Evolutionary conservation across 805 yeast species (phyloP), one percentile per base, ranked within the genome.

Genomic region (Yarrowia sp.): DNA sequence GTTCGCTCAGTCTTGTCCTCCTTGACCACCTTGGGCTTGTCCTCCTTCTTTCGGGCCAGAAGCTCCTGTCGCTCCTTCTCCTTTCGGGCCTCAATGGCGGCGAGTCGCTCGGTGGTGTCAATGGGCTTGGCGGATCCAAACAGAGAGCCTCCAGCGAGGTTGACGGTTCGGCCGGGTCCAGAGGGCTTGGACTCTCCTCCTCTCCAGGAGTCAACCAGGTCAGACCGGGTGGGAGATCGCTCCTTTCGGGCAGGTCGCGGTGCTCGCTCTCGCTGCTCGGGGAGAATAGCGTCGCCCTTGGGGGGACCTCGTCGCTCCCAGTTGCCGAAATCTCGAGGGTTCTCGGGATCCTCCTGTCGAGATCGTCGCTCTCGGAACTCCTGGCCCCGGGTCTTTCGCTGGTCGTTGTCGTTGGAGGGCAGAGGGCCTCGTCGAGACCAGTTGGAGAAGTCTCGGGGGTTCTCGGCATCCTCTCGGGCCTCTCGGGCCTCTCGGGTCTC

Each of bases 41-140:
- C 47, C 55, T 48, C 65, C 41, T 57, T 18, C 42, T 41, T 58
- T 45, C 39, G 64, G n/a, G 60, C 38, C 43, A 61, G 64, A 47
- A 51, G 65, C 64, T 66, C 67, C 53, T 65, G 67, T 48, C 68
- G 68, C 39, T 33, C 51, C 65, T 67, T 50, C 45, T 60, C 47
- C 53, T 66, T 60, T 48, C 66, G 60, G 65, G 81, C 79, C 66
- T 88, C 92, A 22, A 88, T 76, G 70, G 88, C 93, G 51, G 80
- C 76, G 69, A 84, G 85, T 68, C 83, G 86, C 31, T 89, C 79
- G 22, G 86, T 78, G 2, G 88, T 84, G 74, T 90, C 96, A 6
- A 90, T 93, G 1, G 96, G 96, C 75, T 85, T 89, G 0, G 96
- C 97, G 4, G 83, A 78, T 0, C 96, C 96, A 77, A 91, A 90